Evolutionary conservation across 768 basidiomycete species (phyloP), one percentile per base, ranked within the genome.

Genomic region (Tricholoma saponaceum): DNA sequence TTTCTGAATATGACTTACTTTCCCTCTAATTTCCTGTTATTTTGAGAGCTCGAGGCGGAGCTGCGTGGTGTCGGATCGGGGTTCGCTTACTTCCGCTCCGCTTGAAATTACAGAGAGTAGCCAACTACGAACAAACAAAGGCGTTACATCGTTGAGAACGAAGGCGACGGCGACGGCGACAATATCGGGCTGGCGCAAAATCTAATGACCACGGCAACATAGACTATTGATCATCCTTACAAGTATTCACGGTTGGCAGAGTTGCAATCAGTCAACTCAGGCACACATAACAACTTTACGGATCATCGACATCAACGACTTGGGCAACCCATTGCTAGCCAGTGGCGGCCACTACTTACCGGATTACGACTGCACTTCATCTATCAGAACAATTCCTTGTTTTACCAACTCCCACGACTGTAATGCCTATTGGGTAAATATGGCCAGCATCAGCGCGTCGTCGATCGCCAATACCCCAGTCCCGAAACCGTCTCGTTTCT

Each of bases 401-500:
- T 28, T n/a, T 13, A 30, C 23, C 30, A 14, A 20, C 10, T n/a
- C 28, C 23, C 1, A 8, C 18, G n/a, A 41, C 32, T 32, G 22
- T 54, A 44, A 54, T 54, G 53, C 53, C 9, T 44, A 1, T 26
- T 54, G 39, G 35, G 49, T 55, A 33, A 62, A 51, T 43, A 72
- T 72, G 70, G 65, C 70, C 61, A 66, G 58, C 62, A 63, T 60
- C 56, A 64, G 61, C 62, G 63, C 67, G 56, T 65, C 65, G 39
- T 64, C 67, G 13, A 56, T 59, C n/a, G 39, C 60, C 44, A 41
- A 37, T 44, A 50, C 26, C 51, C 51, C 64, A 37, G 59, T 46
- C 49, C 57, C 54, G 39, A 69, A 62, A 50, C 58, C 64, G 16
- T 70, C 72, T 18, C 68, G 73, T 6, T 72, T 72, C 46, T 70